phyloP scores from a whole-genome alignment of 371 early-diverging fungal species.

The Coemansia sp. region DNA sequence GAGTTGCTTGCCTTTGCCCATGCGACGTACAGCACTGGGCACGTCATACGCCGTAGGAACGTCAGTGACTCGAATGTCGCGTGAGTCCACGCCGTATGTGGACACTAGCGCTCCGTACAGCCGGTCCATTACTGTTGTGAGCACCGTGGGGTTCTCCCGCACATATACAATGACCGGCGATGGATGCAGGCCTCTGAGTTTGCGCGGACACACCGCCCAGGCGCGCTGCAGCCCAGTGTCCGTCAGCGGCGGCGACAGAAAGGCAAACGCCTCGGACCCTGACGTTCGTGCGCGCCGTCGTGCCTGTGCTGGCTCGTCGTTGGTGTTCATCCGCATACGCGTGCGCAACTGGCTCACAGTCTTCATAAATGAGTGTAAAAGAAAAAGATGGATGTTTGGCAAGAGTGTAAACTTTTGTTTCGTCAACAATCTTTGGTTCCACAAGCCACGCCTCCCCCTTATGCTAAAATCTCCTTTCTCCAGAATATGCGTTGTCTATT shows the following conservation, averaged over 20 bases:
- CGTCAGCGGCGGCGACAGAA: slow-evolving; percentile 22
- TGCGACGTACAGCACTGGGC: slow-evolving; percentile 41
- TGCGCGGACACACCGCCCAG: slow-evolving; percentile 44
- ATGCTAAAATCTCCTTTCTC: no score
- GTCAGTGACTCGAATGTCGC: slow-evolving; percentile 41
- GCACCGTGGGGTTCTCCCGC: slow-evolving; percentile 32
- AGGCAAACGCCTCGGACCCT: slow-evolving; percentile 17
- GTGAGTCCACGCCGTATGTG: slow-evolving; percentile 30
- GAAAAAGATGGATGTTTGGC: background rate
- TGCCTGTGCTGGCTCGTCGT: background rate
- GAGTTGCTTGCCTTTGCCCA: slow-evolving; percentile 38
- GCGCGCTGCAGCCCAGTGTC: slow-evolving; percentile 16
- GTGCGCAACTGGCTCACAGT: slow-evolving; percentile 25
- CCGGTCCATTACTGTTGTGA: slow-evolving; percentile 36
- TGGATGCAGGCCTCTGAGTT: slow-evolving; percentile 49
- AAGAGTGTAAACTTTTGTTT: no score
- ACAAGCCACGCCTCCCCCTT: no score
- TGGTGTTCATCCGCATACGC: slow-evolving; percentile 24
- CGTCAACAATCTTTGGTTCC: no score
- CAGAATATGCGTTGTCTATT: no score
- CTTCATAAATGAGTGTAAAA: background rate
- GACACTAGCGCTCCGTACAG: slow-evolving; percentile 33
- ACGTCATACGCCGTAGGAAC: slow-evolving; percentile 44
- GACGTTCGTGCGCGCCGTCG: slow-evolving; percentile 46
- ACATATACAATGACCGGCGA: slow-evolving; percentile 36